Percentiles rank a stretch among this genome's conserved stretches.
Evolutionary conservation across 805 yeast species (phyloP).

Genomic region (Saccharomycopsis sp.): DNA sequence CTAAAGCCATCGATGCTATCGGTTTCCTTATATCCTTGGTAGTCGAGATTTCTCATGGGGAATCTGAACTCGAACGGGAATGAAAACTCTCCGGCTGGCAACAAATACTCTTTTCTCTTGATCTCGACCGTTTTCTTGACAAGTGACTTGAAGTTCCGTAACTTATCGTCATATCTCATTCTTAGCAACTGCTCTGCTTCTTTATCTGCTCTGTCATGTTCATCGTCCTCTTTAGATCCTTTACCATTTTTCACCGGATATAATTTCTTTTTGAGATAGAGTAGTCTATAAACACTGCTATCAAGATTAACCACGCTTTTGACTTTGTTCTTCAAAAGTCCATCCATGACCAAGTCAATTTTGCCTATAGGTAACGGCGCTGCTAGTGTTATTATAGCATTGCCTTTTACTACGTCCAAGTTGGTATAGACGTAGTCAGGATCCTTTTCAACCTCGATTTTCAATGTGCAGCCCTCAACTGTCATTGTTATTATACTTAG

Average conservation of each 20-base stretch:
- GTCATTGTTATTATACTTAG: neutral
- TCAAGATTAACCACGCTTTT: neutral
- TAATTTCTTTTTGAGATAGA: slow-evolving; percentile 3
- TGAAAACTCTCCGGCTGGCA: slow-evolving; percentile 1
- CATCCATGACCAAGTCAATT: slow-evolving; percentile 4
- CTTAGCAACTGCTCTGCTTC: neutral
- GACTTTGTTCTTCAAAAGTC: neutral
- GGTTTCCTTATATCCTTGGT: neutral
- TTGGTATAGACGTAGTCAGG: slow-evolving; percentile 1
- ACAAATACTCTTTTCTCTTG: neutral
- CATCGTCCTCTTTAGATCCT: neutral
- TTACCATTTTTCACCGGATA: neutral
- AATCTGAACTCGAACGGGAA: slow-evolving; percentile 3
- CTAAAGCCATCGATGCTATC: slow-evolving; percentile 2
- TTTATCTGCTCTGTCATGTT: neutral
- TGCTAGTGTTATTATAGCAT: neutral
- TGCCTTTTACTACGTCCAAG: neutral
- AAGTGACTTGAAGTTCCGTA: neutral
- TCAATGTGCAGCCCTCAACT: neutral
- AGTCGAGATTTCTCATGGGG: slow-evolving; percentile 4
- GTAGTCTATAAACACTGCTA: neutral
- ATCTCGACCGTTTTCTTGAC: neutral
- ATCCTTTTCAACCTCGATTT: neutral
- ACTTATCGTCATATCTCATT: neutral
- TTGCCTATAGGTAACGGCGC: neutral